Evolutionary conservation across 106 monocot species (phyloP), one percentile per base, ranked within the genome.

Genomic region (Phalaenopsis aphrodite): DNA sequence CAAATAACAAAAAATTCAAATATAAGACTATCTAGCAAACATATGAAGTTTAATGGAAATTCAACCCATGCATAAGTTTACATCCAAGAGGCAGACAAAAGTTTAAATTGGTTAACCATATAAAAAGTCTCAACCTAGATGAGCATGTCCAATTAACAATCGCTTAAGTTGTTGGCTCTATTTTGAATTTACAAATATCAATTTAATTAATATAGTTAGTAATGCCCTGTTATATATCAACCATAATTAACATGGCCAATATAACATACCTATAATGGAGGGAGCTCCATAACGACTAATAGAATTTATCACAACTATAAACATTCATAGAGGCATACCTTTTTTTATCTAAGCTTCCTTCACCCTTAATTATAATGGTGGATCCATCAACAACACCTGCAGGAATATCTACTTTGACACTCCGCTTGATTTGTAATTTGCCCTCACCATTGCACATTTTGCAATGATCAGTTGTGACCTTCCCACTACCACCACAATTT

Each of bases 311-410:
- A 12, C 69, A 69, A 69, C 23, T 69, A 37, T 38, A 15, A 69
- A 9, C 39, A 15, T 36, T 69, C 15, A 15, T 38, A 15, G 2
- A 69, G 69, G 36, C 69, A 36, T 38, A 77, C 94, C 89, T 90
- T 89, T 85, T 92, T 43, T 85, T 89, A 82, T 94, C 91, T 38
- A 78, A 79, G 81, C 78, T 88, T 81, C 98, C 98, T 88, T 94
- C 92, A 80, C 98, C 94, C 66, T 83, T 85, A 87, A 99, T 79
- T 83, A 85, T 87, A 80, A 93, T 81, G 42, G 98, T 91, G 56
- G 75, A 88, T 42, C 88, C 94, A 89, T 93, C 86, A 83, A 78
- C 77, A 79, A 93, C 89, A 82, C 98, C 98, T 79, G 94, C 90
- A 71, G 98, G 98, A 46, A 99, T 82, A 65, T 90, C 83, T 55